Base-by-base conservation (phyloP, 495 filamentous ascomycete species). In the Neurospora sp. region DNA sequence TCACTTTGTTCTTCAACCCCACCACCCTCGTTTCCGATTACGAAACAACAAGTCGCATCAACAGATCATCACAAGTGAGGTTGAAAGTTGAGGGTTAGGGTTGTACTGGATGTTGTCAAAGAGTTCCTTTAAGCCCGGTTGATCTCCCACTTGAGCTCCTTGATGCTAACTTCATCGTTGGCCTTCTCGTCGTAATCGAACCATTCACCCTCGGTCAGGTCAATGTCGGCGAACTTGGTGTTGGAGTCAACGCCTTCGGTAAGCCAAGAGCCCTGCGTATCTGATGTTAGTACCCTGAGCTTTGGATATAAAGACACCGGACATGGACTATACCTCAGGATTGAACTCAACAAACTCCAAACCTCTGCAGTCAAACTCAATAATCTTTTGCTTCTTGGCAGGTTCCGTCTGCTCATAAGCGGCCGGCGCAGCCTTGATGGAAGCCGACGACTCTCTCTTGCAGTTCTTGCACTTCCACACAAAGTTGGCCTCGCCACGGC, bases 391-490 rank as follows among this genome's bases (percentile, higher is more conserved):
- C 41, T 83, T 81, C 73, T 89, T 93, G 12, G 92, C 85, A 38
- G 94, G 93, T 59, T 91, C 90, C 3, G 82, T 79, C 14, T 88
- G 87, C 61, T 88, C 79, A 74, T 96, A 98, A 3, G 90, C 76
- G 53, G 86, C 87, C 0, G 96, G 95, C 0, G 89, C 84, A 3
- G 87, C 84, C 69, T 87, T 90, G 79, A 98, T 94, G 45, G 87
- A 84, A 40, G 87, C 87, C 44, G 88, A 88, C 6, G 87, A 88
- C 71, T 89, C 87, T 72, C 87, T 82, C 87, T 89, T 90, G 88
- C 93, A 99, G 75, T 93, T 91, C 80, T 93, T 97, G 86, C 96
- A 99, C 79, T 89, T 92, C 95, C 95, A 98, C 68, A 99, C 96
- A 80, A 99, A 97, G 82, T 97, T 97, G 9, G 96, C 96, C 82